A percentile compares a stretch with the other conserved stretches of the same genome.
These are phyloP conservation scores for Davidsoniella australis DNA, from an alignment of 2,329 filamentous ascomycete genomes.

Conservation along the genomic window DNA sequence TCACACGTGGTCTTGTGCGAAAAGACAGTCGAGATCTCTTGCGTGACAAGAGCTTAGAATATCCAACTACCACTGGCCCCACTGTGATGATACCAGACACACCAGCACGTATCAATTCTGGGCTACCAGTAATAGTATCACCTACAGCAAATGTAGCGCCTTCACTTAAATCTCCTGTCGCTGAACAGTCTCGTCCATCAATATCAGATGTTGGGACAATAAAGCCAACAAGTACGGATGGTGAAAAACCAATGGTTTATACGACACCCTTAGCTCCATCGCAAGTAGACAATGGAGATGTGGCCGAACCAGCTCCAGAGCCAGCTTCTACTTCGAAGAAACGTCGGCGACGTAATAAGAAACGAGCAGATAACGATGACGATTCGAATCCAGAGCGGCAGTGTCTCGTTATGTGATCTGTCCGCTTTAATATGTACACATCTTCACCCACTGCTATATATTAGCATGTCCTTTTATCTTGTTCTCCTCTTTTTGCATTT, in stretches of 20 bases:
- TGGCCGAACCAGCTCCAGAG: no score
- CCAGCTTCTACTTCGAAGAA: constrained; percentile 1
- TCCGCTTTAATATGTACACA: background rate
- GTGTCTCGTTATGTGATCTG: constrained; percentile 8
- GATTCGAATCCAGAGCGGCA: constrained; percentile 8
- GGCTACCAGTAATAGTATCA: background rate
- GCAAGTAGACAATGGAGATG: no score
- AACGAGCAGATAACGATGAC: background rate
- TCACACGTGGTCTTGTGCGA: constrained; percentile 4
- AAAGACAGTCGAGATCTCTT: constrained; percentile 8
- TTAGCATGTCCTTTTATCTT: no score
- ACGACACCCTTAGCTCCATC: no score
- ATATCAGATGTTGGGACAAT: no score
- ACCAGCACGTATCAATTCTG: no score
- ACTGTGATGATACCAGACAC: background rate
- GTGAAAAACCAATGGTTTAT: no score
- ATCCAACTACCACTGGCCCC: background rate
- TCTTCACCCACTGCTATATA: no score
- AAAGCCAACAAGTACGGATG: no score
- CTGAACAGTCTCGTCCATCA: no score
- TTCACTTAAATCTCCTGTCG: no score
- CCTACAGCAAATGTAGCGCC: background rate
- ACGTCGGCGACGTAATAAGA: constrained; percentile 8
- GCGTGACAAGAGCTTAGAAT: constrained; percentile 2
- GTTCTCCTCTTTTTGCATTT: no score